Conservation (phyloP, 2,329 filamentous ascomycete species). For the Stachybotrys chartarum region DNA sequence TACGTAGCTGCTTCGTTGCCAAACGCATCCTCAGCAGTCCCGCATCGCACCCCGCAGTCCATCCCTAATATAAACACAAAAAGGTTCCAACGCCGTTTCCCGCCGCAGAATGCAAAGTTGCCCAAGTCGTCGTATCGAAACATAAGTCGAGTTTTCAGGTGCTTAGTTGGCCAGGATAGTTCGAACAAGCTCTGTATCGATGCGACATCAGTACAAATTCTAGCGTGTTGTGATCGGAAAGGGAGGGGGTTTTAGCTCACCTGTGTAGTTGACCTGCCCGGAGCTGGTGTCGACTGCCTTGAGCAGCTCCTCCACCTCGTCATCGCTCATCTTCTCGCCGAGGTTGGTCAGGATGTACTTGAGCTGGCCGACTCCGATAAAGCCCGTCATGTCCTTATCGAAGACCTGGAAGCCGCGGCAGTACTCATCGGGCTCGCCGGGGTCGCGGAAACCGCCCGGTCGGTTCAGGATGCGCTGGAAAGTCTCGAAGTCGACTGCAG, state of each 20-base stretch:
- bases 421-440: conserved; percentile 96
- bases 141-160: conserved; percentile 6
- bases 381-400: conserved; percentile 97
- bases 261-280: conserved; percentile 95
- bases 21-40: background rate
- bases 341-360: conserved; percentile 97
- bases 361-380: conserved; percentile 94
- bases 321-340: conserved; percentile 98
- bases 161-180: conserved; percentile 76
- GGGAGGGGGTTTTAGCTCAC: conserved; percentile 40
- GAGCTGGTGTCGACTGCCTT: conserved; percentile 96
- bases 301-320: conserved; percentile 96
- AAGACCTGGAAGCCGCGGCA: conserved; percentile 99
- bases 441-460: conserved; percentile 95
- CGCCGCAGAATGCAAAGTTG: background rate
- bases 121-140: background rate
- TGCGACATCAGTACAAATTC: background rate
- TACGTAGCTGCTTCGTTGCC: background rate
- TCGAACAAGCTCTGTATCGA: conserved; percentile 63
- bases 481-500: conserved; percentile 88
- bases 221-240: background rate
- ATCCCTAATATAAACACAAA: background rate
- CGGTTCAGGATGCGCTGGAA: conserved; percentile 97
- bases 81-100: background rate
- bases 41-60: background rate